Conservation (phyloP, 257 asterid genomes). For the Agastache rugosa region DNA sequence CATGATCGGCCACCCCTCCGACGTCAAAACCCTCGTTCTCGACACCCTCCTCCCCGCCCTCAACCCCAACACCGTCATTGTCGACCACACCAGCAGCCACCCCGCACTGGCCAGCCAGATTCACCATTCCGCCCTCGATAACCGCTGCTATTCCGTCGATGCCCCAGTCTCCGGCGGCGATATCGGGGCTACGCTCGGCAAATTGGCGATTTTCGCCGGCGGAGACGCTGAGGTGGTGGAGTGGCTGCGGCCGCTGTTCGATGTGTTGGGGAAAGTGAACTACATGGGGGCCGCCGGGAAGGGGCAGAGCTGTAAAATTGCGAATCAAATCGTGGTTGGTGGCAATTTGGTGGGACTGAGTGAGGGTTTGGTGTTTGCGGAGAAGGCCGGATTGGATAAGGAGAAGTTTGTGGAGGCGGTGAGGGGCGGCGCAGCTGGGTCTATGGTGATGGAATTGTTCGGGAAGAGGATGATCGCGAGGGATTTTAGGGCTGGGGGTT, state of each 20-base stretch:
- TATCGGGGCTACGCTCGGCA: constrained; percentile 76
- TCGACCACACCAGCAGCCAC: constrained; percentile 85
- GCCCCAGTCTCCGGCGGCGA: constrained; percentile 96
- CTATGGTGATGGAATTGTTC: constrained; percentile 81
- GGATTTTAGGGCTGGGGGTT: constrained; percentile 82
- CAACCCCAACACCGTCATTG: constrained; percentile 53
- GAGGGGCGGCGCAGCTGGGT: constrained; percentile 86
- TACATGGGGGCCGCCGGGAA: constrained; percentile 79
- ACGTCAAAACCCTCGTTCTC: constrained; percentile 67
- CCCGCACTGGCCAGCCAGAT: constrained; percentile 68
- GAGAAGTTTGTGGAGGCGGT: constrained; percentile 71
- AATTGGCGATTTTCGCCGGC: constrained; percentile 72
- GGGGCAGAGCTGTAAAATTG: constrained; percentile 88
- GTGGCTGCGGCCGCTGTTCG: constrained; percentile 79
- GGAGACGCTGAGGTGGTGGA: constrained; percentile 65
- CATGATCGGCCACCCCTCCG: constrained; percentile 90
- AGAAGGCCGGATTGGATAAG: constrained; percentile 72
- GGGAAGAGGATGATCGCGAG: constrained; percentile 81
- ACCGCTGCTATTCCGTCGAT: constrained; percentile 57
- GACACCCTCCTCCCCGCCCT: constrained; percentile 60
- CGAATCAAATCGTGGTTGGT: constrained; percentile 76
- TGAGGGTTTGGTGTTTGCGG: constrained; percentile 87
- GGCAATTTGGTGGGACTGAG: constrained; percentile 78
- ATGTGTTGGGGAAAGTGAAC: constrained; percentile 60
- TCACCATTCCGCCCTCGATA: constrained; percentile 51